Percentiles rank a stretch among this genome's conserved stretches.
Conservation (phyloP, 1,284 basidiomycete genomes). For the Apiotrichum gamsii region DNA sequence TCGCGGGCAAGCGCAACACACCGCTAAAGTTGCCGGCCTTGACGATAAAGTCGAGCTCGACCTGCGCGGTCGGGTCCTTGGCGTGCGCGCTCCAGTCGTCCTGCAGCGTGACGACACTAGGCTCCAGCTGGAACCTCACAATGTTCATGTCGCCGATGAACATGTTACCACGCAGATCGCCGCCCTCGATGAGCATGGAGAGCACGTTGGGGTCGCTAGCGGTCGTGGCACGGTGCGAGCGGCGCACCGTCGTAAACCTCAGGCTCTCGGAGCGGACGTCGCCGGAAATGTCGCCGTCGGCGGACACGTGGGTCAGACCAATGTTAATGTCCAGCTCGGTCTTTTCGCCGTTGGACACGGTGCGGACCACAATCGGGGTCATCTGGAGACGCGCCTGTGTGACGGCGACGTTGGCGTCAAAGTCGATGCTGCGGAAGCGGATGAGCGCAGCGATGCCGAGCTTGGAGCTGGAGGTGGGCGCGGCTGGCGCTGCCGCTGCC, state of each 20-base stretch:
- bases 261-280: slow-evolving; percentile 62
- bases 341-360: slow-evolving; percentile 35
- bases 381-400: slow-evolving; percentile 57
- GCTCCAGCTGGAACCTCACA: slow-evolving; percentile 74
- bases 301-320: slow-evolving; percentile 57
- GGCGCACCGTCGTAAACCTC: slow-evolving; percentile 66
- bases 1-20: slow-evolving; percentile 58
- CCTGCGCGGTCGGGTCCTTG: slow-evolving; percentile 53
- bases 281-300: slow-evolving; percentile 70
- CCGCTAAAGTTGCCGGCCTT: slow-evolving; percentile 64
- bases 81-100: slow-evolving; percentile 65
- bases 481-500: not conserved
- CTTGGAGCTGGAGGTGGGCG: slow-evolving; percentile 2
- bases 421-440: slow-evolving; percentile 62
- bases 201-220: slow-evolving; percentile 53
- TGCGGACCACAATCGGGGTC: slow-evolving; percentile 49
- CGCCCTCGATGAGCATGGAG: slow-evolving; percentile 68
- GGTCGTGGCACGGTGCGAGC: slow-evolving; percentile 46
- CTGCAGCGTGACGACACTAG: slow-evolving; percentile 64
- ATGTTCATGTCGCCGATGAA: slow-evolving; percentile 72
- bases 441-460: slow-evolving; percentile 52
- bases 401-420: slow-evolving; percentile 66
- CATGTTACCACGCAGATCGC: slow-evolving; percentile 59
- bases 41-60: slow-evolving; percentile 69
- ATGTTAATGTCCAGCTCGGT: slow-evolving; percentile 57